Base-by-base conservation (phyloP, 352 stramenopile genomes). In the Phytophthora quininea region DNA sequence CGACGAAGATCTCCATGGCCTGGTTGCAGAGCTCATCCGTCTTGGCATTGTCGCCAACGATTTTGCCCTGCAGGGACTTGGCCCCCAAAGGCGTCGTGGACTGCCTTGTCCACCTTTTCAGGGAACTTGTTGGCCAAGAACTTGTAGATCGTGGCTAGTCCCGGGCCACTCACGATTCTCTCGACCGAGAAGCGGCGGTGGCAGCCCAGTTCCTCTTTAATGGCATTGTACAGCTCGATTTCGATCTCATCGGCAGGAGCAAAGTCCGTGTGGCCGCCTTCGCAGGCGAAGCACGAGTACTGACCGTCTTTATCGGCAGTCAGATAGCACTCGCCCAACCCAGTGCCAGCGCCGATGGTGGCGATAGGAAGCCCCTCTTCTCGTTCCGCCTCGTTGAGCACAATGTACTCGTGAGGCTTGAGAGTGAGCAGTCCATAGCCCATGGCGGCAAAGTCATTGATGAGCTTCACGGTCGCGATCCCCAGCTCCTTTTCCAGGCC, bases 401-500 rank as follows among this genome's bases (percentile, higher is more conserved):
- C 66, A 32, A 95, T 89, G 74, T 98, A 96, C 57, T 93, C 88
- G 58, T 96, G 79, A 29, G 84, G 71, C 73, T 97, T 84, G 35
- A 99, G 81, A 62, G 96, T 98, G 9, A 99, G 80, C 40, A 98
- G 82, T 15, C 97, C 97, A 79, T 98, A 99, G 55, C 96, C 96
- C 71, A 98, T 96, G 47, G 92, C 96, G 0, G 96, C 93, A 78
- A 99, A 98, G 77, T 99, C 96, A 74, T 98, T 98, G 54, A 98
- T 95, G 29, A 98, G 86, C 35, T 86, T 85, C 56, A 97, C 92
- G 8, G 67, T 74, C 52, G 79, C 72, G 64, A 98, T 96, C 62
- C 76, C 86, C 50, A 90, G 74, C 79, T 88, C 79, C 7, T 64
- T 69, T 59, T 90, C 67, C 14, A 97, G 66, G 42, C 67, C 58